A percentile compares a stretch with the other conserved stretches of the same genome.
Evolutionary conservation across 2,329 filamentous ascomycete genomes (phyloP).

Genomic region (Trematosphaeria pertusa): DNA sequence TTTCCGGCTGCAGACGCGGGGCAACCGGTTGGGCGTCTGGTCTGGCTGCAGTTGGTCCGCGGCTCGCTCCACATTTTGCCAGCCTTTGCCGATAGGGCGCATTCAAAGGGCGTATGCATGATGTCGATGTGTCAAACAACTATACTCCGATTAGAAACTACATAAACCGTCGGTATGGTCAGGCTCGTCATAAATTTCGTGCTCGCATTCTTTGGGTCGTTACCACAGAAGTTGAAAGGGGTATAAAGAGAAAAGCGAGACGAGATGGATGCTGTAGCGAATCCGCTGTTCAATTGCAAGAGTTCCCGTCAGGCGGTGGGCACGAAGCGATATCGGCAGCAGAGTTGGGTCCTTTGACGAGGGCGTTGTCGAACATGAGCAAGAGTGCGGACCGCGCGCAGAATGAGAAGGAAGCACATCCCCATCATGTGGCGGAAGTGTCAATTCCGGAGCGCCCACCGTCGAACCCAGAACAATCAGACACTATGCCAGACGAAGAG

Average conservation of each 20-base stretch:
- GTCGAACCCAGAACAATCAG: neutral
- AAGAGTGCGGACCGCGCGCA: constrained; percentile 12
- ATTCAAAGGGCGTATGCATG: neutral
- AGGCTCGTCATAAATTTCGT: no score
- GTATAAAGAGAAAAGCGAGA: constrained; percentile 1
- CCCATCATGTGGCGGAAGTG: constrained; percentile 20
- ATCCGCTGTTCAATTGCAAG: constrained; percentile 34
- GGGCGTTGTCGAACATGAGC: constrained; percentile 10
- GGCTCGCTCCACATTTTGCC: constrained; percentile 14
- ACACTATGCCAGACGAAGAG: constrained; percentile 14
- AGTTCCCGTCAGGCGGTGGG: constrained; percentile 14
- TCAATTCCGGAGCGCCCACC: constrained; percentile 8
- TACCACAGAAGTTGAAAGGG: neutral
- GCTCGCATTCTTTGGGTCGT: neutral
- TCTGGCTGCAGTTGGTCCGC: no score
- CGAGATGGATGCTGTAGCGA: constrained; percentile 38
- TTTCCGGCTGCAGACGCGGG: no score
- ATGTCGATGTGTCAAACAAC: neutral
- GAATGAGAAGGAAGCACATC: constrained; percentile 2
- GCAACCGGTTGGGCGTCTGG: no score
- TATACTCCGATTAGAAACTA: neutral
- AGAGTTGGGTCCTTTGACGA: constrained; percentile 25
- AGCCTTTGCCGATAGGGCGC: constrained; percentile 12
- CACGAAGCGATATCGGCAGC: constrained; percentile 11
- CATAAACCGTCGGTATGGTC: neutral